Evolutionary conservation across 2,329 filamentous ascomycete species (phyloP).

Genomic region (Chaetomiaceae sp.): DNA sequence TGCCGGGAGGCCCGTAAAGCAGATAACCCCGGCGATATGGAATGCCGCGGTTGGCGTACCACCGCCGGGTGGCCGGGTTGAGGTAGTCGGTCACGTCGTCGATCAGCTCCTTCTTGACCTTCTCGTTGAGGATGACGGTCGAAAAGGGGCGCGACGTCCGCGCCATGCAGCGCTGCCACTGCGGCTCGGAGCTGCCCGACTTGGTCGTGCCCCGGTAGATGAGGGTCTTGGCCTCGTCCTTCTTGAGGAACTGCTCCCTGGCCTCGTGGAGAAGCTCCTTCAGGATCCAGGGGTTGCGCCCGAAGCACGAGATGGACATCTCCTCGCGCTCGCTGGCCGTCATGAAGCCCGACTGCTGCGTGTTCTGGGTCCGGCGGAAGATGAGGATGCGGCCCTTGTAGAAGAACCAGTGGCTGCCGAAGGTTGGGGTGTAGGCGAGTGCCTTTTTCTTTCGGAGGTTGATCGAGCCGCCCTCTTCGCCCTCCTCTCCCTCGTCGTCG

Average conservation of each 20-base stretch:
- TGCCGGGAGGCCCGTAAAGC: constrained; percentile 74
- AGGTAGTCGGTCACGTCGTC: constrained; percentile 61
- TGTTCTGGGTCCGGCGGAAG: constrained; percentile 50
- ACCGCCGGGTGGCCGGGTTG: constrained; percentile 59
- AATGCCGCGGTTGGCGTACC: constrained; percentile 80
- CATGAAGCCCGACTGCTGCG: constrained; percentile 38
- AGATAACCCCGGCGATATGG: constrained; percentile 83
- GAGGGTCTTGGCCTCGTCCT: constrained; percentile 58
- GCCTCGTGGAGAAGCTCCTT: constrained; percentile 60
- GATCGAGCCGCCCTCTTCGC: constrained; percentile 36
- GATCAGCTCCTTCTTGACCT: constrained; percentile 55
- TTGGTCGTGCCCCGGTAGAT: constrained; percentile 57
- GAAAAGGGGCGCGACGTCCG: constrained; percentile 58
- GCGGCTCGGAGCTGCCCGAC: constrained; percentile 39
- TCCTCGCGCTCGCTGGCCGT: constrained; percentile 52
- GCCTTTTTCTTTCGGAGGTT: constrained; percentile 41
- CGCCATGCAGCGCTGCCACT: constrained; percentile 60
- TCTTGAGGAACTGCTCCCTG: constrained; percentile 49
- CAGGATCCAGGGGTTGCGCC: constrained; percentile 55
- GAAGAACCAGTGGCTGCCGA: constrained; percentile 66
- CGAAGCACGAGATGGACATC: constrained; percentile 58
- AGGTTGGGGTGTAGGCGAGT: constrained; percentile 61
- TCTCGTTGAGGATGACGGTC: constrained; percentile 60
- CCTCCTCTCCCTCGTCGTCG: constrained; percentile 44
- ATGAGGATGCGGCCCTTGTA: constrained; percentile 56